phyloP scores from a whole-genome alignment of 106 monocot genomes.

The Phalaenopsis equestris region DNA sequence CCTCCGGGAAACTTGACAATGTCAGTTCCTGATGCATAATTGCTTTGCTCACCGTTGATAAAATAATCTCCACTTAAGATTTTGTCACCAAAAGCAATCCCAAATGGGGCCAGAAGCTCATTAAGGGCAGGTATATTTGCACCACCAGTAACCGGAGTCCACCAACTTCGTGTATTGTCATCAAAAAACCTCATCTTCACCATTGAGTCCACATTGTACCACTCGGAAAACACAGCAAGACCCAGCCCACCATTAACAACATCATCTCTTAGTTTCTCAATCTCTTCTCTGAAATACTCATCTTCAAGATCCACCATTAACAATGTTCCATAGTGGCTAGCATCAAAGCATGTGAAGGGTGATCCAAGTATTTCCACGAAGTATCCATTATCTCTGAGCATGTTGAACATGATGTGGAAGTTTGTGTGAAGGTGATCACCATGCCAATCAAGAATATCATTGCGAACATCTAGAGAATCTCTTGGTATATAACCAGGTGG shows the following conservation, averaged over 20 bases:
- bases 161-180: constrained; percentile 98
- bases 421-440: constrained; percentile 99
- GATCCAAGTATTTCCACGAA: constrained; percentile 91
- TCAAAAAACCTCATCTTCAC: constrained; percentile 98
- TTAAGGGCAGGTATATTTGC: constrained; percentile 97
- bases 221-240: constrained; percentile 81
- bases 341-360: constrained; percentile 96
- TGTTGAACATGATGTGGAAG: constrained; percentile 91
- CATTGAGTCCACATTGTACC: constrained; percentile 97
- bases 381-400: constrained; percentile 86
- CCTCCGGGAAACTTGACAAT: constrained; percentile 85
- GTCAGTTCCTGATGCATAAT: constrained; percentile 96
- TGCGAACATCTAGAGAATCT: constrained; percentile 95
- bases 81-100: constrained; percentile 90
- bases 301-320: constrained; percentile 98
- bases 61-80: constrained; percentile 90
- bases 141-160: constrained; percentile 98
- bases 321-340: constrained; percentile 76
- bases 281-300: constrained; percentile 91
- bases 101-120: constrained; percentile 82
- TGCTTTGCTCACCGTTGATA: constrained; percentile 82
- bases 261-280: constrained; percentile 85
- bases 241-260: constrained; percentile 66
- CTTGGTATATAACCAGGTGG: constrained; percentile 98
- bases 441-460: constrained; percentile 99